These are phyloP conservation scores for Closterium sp. DNA, from an alignment of 139 green algal species.

Conservation along the genomic window DNA sequence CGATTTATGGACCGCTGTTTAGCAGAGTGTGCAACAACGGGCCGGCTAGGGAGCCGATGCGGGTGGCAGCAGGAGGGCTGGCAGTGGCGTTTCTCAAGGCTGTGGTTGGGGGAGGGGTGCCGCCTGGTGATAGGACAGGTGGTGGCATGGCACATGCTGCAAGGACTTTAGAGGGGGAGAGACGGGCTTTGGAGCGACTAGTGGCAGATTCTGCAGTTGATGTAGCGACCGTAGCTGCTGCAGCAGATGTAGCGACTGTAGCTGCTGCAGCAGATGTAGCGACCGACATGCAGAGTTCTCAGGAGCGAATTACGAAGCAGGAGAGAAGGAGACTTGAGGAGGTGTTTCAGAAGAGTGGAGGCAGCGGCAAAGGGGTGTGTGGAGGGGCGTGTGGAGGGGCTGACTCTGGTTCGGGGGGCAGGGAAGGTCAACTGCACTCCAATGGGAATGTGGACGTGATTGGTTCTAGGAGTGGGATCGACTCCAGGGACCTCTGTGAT, in stretches of 20 bases:
- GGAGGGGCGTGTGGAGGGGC: too few relatives aligned
- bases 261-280: too few relatives aligned
- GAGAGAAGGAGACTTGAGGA: not conserved
- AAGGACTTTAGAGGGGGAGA: not conserved
- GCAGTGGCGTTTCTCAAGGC: conserved; percentile 27
- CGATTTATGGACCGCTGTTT: conserved; percentile 3
- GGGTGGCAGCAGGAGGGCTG: not conserved
- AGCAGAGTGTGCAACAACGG: conserved; percentile 31
- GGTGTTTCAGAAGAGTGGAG: not conserved
- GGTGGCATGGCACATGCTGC: not conserved
- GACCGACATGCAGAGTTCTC: not conserved
- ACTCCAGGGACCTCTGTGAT: not conserved
- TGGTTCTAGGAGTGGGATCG: not conserved
- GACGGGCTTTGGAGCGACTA: not conserved
- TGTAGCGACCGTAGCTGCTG: not conserved
- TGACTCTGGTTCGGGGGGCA: not conserved
- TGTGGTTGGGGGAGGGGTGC: not conserved
- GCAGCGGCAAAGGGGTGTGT: too few relatives aligned
- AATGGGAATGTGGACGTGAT: not conserved
- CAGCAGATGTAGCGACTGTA: too few relatives aligned
- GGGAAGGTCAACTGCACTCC: too few relatives aligned
- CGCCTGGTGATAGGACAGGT: not conserved
- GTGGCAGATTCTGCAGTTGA: not conserved
- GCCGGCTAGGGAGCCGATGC: conserved; percentile 19
- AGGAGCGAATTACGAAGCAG: not conserved